A percentile compares a stretch with the other conserved stretches of the same genome.
These are phyloP conservation scores for Centella asiatica DNA, from an alignment of 129 eudicot genomes.

Conservation along the genomic window DNA sequence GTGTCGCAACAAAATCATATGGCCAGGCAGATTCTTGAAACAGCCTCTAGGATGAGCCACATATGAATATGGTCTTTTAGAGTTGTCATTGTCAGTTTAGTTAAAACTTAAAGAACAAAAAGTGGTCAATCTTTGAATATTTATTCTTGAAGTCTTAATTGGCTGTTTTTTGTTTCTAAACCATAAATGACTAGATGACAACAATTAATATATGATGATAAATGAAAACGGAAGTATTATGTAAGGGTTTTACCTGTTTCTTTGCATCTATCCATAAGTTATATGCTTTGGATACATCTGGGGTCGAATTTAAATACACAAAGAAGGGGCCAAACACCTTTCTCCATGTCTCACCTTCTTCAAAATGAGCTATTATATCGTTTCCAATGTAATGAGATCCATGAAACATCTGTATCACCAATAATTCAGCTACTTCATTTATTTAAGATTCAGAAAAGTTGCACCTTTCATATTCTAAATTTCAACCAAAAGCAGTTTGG, in stretches of 20 bases:
- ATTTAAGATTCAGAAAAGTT: not conserved
- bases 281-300: constrained; percentile 29
- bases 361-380: constrained; percentile 27
- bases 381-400: constrained; percentile 45
- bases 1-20: constrained; percentile 31
- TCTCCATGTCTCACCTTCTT: constrained; percentile 48
- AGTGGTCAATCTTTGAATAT: not conserved
- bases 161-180: too few species aligned
- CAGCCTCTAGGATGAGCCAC: constrained; percentile 20
- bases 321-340: constrained; percentile 47
- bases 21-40: constrained; percentile 36
- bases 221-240: not conserved
- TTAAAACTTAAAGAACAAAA: not conserved
- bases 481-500: not conserved
- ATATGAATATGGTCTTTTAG: not conserved
- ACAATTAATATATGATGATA: not conserved
- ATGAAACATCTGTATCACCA: constrained; percentile 41
- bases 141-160: too few species aligned
- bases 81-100: too few species aligned
- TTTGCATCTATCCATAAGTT: constrained; percentile 43
- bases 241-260: constrained; percentile 27
- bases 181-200: too few species aligned
- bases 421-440: not conserved
- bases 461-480: not conserved
- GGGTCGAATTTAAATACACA: constrained; percentile 31